Evolutionary conservation across 305 asterid genomes (phyloP), one percentile per base, ranked within the genome.

Genomic region (Solanum hybrid): DNA sequence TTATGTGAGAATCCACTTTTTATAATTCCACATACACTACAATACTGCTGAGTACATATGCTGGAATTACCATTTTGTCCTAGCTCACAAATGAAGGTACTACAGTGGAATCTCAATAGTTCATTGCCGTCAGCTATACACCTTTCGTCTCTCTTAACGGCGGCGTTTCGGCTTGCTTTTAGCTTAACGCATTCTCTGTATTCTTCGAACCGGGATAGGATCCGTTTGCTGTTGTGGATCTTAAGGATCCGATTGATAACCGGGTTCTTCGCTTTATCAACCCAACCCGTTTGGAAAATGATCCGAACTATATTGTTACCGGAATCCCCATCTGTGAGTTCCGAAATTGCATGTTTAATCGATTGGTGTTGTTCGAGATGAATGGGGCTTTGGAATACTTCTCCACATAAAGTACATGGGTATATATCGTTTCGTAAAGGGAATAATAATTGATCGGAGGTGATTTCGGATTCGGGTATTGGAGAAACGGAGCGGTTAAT

Each of bases 111-210:
- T 89, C 98, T 90, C 36, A 96, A 93, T 73, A 96, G 91, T 89
- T 96, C 98, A 88, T 96, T 96, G 5, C 99, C 99, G 60, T 96
- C 99, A 64, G 98, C 99, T 6, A 92, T 85, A 92, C 98, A 95
- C 87, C 99, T 87, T 88, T 90, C 98, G 80, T 94, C 95, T 34
- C 90, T 84, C 85, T 89, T 75, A 14, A 34, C 78, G 76, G 64
- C 91, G 56, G 88, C 88, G 78, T 78, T 45, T 80, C 92, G 51
- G 73, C 94, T 91, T 0, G 96, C 97, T 64, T 90, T 91, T 1
- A 95, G 88, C 87, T 92, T 97, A 5, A 97, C 98, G 87, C 22
- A 15, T 37, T 95, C 97, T 27, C 99, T 87, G 95, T 94, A 93
- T 34, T 96, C 96, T 86, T 97, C 99, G 87, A 97, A 97, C 85